Evolutionary conservation across 1,284 basidiomycete species (phyloP).

Genomic region (Leccinum pachyderme): DNA sequence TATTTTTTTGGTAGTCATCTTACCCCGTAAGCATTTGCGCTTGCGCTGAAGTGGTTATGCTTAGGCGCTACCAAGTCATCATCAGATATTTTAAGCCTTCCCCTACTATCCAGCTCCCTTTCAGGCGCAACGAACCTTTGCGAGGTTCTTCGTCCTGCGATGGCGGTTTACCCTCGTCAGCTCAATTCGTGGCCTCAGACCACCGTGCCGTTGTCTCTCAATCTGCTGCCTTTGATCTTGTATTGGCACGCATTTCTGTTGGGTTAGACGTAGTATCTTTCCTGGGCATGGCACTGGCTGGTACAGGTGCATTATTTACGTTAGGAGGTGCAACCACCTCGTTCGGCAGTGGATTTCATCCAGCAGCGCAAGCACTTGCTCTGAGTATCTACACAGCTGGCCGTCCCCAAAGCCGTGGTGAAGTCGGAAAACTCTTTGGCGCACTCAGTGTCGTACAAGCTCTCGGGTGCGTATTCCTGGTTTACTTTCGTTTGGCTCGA

Average conservation of each 20-base stretch:
- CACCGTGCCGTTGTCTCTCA: slow-evolving; percentile 27
- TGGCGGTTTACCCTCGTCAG: slow-evolving; percentile 13
- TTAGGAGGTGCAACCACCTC: slow-evolving; percentile 45
- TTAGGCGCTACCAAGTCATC: slow-evolving; percentile 39
- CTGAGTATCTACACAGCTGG: slow-evolving; percentile 56
- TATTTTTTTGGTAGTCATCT: slow-evolving; percentile 55
- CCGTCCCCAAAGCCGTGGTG: slow-evolving; percentile 39
- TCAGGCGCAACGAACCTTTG: slow-evolving; percentile 34
- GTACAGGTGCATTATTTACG: slow-evolving; percentile 46
- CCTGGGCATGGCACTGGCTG: slow-evolving; percentile 46
- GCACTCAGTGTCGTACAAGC: slow-evolving; percentile 68
- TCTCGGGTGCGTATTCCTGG: slow-evolving; percentile 46
- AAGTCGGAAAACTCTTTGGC: slow-evolving; percentile 68
- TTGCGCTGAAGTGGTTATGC: not conserved
- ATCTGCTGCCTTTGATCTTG: slow-evolving; percentile 58
- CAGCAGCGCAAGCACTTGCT: slow-evolving; percentile 65
- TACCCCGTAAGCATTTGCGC: slow-evolving; percentile 56
- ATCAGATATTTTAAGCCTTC: slow-evolving; percentile 53
- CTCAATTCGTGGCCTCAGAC: not conserved
- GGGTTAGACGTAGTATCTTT: slow-evolving; percentile 58
- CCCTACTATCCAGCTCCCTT: slow-evolving; percentile 37
- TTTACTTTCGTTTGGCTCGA: not conserved
- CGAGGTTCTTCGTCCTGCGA: slow-evolving; percentile 14
- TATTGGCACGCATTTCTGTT: slow-evolving; percentile 57
- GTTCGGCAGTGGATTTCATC: slow-evolving; percentile 58